Conservation (phyloP, 2,329 filamentous ascomycete species). For the Stachybotrys echinatus region DNA sequence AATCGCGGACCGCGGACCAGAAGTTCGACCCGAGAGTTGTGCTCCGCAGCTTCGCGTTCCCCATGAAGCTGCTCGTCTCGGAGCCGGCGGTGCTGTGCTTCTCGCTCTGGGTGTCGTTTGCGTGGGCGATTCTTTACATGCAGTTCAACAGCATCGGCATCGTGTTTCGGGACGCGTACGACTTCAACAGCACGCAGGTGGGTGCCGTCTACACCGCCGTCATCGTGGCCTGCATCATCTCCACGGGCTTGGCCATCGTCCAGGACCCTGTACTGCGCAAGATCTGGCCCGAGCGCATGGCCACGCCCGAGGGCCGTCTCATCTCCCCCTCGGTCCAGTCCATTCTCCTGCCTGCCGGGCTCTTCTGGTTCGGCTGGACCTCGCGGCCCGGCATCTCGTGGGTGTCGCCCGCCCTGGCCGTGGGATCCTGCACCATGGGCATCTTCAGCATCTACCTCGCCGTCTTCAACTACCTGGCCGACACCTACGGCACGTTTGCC, state of each 20-base stretch:
- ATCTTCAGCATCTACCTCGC: constrained; percentile 66
- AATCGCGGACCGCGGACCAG: constrained; percentile 7
- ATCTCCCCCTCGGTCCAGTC: constrained; percentile 61
- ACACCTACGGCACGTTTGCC: constrained; percentile 62
- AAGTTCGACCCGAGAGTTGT: constrained; percentile 16
- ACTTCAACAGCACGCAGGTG: constrained; percentile 53
- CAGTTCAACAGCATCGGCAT: constrained; percentile 53
- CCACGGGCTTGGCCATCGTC: constrained; percentile 48
- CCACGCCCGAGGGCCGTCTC: constrained; percentile 53
- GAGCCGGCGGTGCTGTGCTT: constrained; percentile 62
- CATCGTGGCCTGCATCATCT: constrained; percentile 35
- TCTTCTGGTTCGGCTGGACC: constrained; percentile 69
- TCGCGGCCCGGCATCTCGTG: constrained; percentile 47
- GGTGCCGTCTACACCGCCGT: constrained; percentile 56
- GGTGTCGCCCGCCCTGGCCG: constrained; percentile 58
- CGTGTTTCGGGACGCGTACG: constrained; percentile 57
- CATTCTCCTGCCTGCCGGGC: constrained; percentile 55
- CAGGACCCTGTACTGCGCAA: constrained; percentile 52
- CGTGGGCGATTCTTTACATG: constrained; percentile 66
- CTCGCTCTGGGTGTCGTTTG: constrained; percentile 65
- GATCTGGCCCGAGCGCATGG: constrained; percentile 25
- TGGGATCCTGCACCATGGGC: constrained; percentile 59
- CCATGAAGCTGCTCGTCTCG: constrained; percentile 43
- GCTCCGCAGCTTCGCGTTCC: constrained; percentile 21
- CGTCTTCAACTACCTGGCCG: constrained; percentile 65